Percentiles rank a stretch among this genome's conserved stretches.
phyloP scores from a whole-genome alignment of 2,329 filamentous ascomycete species.

The Fusarium annulatum region DNA sequence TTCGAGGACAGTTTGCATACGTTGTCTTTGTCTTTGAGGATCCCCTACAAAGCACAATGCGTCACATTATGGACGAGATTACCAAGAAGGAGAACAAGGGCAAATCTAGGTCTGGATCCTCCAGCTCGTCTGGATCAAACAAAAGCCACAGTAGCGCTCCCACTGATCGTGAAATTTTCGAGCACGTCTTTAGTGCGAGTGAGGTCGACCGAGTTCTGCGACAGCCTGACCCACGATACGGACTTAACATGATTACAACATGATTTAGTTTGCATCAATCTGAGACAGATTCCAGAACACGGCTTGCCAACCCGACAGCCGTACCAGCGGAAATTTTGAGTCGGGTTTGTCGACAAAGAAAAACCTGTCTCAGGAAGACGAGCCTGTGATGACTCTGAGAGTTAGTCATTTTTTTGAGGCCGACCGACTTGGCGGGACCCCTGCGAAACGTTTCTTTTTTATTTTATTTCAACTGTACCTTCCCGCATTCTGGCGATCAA shows the following conservation, averaged over 20 bases:
- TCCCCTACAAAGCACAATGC: slow-evolving; percentile 62
- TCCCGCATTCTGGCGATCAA: slow-evolving; percentile 34
- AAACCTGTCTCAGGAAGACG: slow-evolving; percentile 15
- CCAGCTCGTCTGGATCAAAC: slow-evolving; percentile 46
- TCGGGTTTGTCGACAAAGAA: slow-evolving; percentile 16
- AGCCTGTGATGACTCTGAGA: slow-evolving; percentile 20
- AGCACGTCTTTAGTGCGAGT: slow-evolving; percentile 60
- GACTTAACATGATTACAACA: slow-evolving; percentile 63
- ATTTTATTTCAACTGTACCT: slow-evolving; percentile 31
- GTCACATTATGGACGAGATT: slow-evolving; percentile 65
- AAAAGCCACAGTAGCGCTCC: slow-evolving; percentile 46
- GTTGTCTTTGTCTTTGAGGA: slow-evolving; percentile 75
- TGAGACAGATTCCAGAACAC: slow-evolving; percentile 15
- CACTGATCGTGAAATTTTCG: slow-evolving; percentile 65
- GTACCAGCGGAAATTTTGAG: slow-evolving; percentile 10
- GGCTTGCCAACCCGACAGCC: slow-evolving; percentile 2
- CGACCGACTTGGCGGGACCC: slow-evolving; percentile 35
- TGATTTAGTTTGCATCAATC: slow-evolving; percentile 34
- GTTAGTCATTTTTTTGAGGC: slow-evolving; percentile 27
- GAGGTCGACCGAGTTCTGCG: slow-evolving; percentile 63
- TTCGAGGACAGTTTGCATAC: slow-evolving; percentile 69
- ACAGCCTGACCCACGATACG: slow-evolving; percentile 65
- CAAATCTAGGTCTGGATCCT: slow-evolving; percentile 48
- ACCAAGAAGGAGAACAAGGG: slow-evolving; percentile 60
- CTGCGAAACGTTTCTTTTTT: slow-evolving; percentile 37